phyloP scores from a whole-genome alignment of 108 stramenopile genomes.

The Cyclotella distinguenda region DNA sequence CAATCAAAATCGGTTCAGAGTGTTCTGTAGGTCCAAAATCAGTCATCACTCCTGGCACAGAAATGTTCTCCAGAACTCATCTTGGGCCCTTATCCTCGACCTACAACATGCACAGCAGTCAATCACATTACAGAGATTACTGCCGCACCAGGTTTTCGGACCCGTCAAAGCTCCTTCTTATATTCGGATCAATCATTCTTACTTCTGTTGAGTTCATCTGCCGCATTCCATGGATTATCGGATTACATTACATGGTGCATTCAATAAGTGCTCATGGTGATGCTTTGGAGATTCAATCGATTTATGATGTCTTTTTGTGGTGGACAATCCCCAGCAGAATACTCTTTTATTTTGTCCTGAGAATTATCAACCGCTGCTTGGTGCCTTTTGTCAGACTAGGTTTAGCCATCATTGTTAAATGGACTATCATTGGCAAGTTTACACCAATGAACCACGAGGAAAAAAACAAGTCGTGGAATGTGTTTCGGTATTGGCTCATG shows the following conservation, averaged over 20 bases:
- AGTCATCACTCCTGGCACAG: slow-evolving; percentile 58
- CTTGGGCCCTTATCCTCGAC: not conserved
- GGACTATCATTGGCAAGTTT: slow-evolving; percentile 60
- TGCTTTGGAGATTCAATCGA: not conserved
- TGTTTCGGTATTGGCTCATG: slow-evolving; percentile 47
- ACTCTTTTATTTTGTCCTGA: not conserved
- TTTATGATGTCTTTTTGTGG: not conserved
- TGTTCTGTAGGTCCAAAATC: slow-evolving; percentile 58
- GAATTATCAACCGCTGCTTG: not conserved
- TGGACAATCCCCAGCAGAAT: not conserved
- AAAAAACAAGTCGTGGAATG: slow-evolving; percentile 52
- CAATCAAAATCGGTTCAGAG: slow-evolving; percentile 47
- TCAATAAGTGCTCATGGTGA: not conserved
- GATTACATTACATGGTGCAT: not conserved
- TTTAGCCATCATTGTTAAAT: slow-evolving; percentile 53
- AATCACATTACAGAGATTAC: not conserved
- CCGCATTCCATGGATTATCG: not conserved
- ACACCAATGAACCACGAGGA: not conserved
- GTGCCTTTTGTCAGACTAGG: slow-evolving; percentile 17
- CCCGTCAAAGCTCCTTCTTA: not conserved
- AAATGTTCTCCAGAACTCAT: slow-evolving; percentile 8
- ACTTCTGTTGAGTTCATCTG: not conserved
- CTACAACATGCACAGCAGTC: not conserved
- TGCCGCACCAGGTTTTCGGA: not conserved
- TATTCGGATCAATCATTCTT: not conserved